Percentiles rank a stretch among this genome's conserved stretches.
Evolutionary conservation across 805 yeast species (phyloP).

Genomic region (Candida montana): DNA sequence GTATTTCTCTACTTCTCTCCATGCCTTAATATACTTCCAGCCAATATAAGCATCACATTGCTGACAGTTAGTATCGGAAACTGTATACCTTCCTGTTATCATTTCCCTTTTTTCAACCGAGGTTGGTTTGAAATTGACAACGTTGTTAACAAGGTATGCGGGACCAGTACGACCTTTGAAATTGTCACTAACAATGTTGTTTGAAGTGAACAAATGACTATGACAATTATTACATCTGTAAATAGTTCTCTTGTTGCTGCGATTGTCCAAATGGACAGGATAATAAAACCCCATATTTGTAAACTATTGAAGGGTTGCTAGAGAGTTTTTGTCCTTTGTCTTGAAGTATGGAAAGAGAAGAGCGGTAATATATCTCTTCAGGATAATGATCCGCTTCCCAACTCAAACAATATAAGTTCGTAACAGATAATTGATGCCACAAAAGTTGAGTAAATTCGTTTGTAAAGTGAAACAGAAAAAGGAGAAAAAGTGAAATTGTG

Average conservation of each 20-base stretch:
- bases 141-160: constrained; percentile 48
- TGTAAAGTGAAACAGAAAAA: background rate
- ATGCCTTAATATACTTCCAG: constrained; percentile 56
- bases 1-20: constrained; percentile 40
- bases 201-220: constrained; percentile 18
- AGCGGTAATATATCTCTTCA: too few relatives aligned
- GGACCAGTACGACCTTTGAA: constrained; percentile 55
- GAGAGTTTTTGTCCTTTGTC: too few relatives aligned
- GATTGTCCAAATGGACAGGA: constrained; percentile 15
- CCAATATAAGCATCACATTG: constrained; percentile 52
- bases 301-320: too few relatives aligned
- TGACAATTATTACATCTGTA: constrained; percentile 18
- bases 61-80: constrained; percentile 52
- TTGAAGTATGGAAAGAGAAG: too few relatives aligned
- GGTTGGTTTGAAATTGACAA: constrained; percentile 37
- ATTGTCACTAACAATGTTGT: constrained; percentile 24
- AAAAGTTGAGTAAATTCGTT: background rate
- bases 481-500: background rate
- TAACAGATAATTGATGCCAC: too few relatives aligned
- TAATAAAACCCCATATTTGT: constrained; percentile 18
- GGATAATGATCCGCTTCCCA: too few relatives aligned
- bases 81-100: constrained; percentile 56
- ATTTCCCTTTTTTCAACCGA: constrained; percentile 38
- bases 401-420: too few relatives aligned
- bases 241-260: constrained; percentile 11